Base-by-base conservation (phyloP, 345 rosid genomes). In the Sisymbrium altissimum region DNA sequence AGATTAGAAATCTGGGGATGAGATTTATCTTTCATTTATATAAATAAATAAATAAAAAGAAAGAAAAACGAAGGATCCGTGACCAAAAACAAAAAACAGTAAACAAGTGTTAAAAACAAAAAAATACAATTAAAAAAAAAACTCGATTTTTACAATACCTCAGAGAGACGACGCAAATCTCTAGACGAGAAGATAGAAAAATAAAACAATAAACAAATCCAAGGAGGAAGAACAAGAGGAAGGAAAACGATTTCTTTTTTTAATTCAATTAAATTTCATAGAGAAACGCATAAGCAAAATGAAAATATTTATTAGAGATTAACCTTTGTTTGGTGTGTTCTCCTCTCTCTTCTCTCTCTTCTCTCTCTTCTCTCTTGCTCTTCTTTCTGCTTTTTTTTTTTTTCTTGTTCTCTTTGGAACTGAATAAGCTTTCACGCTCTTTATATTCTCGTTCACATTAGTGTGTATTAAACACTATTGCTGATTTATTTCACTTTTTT, bases 151-250 rank as follows among this genome's bases (percentile, higher is more conserved):
- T 56, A 57, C 68, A 45, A 39, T 23, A 33, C 30, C 32, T 38
- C 68, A 64, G 14, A 39, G 45, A 70, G 66, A 70, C 32, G 57
- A 64, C 76, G 80, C 77, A 77, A 77, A 65, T 77, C 80, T 77
- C 76, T 7, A 77, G 67, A 70, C 0, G 25, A 21, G 33, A 11
- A 46, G 23, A 14, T 29, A 1, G 3, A 29, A 13, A 9, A 23
- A 21, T 1, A 64, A 74, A 55, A 76, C 57, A 54, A 69, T 64
- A 76, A 56, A 70, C 39, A 77, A 77, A 77, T 69, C 66, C 10
- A 50, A 18, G 64, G 29, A 35, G 29, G 27, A 57, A 5, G 62
- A 17, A 36, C 60, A 41, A 39, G 66, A 36, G 36, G 59, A 48
- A 46, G 38, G 6, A 23, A 68, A 69, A 69, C 38, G n/a, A 18